Evolutionary conservation across 805 yeast genomes (phyloP).

Genomic region (Soucietia sequanensis): DNA sequence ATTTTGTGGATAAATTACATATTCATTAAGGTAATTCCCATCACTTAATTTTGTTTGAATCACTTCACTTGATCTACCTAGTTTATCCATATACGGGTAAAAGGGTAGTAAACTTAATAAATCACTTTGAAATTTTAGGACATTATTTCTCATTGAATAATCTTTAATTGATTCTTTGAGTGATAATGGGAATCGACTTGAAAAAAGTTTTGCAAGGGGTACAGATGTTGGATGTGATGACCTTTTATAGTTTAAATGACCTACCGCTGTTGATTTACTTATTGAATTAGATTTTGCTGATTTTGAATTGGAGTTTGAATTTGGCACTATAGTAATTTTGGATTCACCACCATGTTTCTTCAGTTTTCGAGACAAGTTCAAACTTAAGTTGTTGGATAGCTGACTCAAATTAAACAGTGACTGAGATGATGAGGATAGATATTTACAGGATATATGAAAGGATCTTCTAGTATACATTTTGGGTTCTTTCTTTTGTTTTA

Average conservation of each 20-base stretch:
- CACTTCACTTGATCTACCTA: constrained; percentile 30
- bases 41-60: constrained; percentile 26
- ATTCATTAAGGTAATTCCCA: constrained; percentile 38
- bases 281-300: background rate
- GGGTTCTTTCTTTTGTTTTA: too few relatives aligned
- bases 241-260: constrained; percentile 48
- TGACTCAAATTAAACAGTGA: too few relatives aligned
- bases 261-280: too few relatives aligned
- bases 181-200: constrained; percentile 58
- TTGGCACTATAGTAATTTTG: constrained; percentile 1
- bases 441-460: too few relatives aligned
- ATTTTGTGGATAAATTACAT: constrained; percentile 35
- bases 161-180: constrained; percentile 53
- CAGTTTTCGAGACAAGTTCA: too few relatives aligned
- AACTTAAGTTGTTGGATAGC: too few relatives aligned
- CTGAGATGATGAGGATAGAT: too few relatives aligned
- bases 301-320: background rate
- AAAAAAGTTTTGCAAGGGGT: constrained; percentile 53
- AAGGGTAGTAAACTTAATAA: constrained; percentile 47
- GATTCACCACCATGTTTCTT: too few relatives aligned
- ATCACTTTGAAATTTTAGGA: constrained; percentile 46
- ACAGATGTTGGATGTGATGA: constrained; percentile 70
- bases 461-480: too few relatives aligned
- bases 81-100: constrained; percentile 32
- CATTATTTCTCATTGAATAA: constrained; percentile 37